Evolutionary conservation across 257 asterid species (phyloP), one percentile per base, ranked within the genome.

Genomic region (Knoxia roxburghii): DNA sequence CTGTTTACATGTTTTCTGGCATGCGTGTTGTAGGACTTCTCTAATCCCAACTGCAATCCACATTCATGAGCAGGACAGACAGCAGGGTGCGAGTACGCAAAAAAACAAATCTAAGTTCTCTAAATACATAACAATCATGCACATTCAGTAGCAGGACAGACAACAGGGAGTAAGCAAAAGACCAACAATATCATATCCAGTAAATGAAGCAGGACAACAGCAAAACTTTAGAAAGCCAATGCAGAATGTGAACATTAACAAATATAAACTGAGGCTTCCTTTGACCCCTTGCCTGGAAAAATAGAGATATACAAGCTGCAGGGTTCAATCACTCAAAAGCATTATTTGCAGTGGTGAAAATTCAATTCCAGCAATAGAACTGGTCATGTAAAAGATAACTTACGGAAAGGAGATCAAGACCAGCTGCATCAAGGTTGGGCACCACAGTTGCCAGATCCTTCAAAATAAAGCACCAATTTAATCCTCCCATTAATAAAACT

Each of bases 341-440:
- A 69, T 50, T 26, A 8, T n/a, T 32, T 33, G 11, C 17, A 35
- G 2, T 35, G 15, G 20, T 21, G 35, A 51, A 33, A 6, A 32
- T 12, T 20, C 5, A 9, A 11, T 18, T 50, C 45, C 46, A 30
- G 48, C 11, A 23, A 7, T 50, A 70, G 43, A 41, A 39, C 18
- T 32, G 29, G 9, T 64, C 51, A 27, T 68, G 61, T 21, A 66
- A 46, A 68, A 72, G 41, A 65, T 43, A 75, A 84, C 98, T 79
- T 92, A 92, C 98, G 55, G 69, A 39, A 33, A 92, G 95, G 77
- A 92, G 96, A 78, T 92, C 96, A 68, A 86, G 84, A 65, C 98
- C 98, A 74, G 80, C 64, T 39, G 84, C 73, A 79, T 89, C 91
- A 64, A 92, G 89, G 82, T 68, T 83, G 62, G 96, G 96, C 53